Evolutionary conservation across 331 rosid species (phyloP).

Genomic region (Spiraea crenata): DNA sequence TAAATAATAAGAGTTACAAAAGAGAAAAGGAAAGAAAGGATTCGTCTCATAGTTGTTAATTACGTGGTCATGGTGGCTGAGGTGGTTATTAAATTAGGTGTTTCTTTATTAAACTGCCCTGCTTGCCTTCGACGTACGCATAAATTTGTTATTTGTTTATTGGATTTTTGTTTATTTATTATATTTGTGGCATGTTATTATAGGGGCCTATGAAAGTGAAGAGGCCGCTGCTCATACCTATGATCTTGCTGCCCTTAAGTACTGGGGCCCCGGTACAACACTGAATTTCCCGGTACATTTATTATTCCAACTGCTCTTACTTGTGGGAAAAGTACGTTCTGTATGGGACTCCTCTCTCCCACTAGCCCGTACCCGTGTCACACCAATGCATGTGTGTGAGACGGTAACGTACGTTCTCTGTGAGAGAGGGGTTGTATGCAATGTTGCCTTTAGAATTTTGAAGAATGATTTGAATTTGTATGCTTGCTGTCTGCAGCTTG

Average conservation of each 20-base stretch:
- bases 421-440: no score
- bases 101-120: background rate
- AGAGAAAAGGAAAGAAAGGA: slow-evolving; percentile 9
- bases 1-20: background rate
- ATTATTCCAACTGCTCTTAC: background rate
- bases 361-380: no score
- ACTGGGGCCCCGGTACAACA: slow-evolving; percentile 76
- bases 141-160: background rate
- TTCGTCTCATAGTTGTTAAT: slow-evolving; percentile 7
- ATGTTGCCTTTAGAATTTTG: no score
- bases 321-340: no score
- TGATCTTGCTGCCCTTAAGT: slow-evolving; percentile 94
- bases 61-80: slow-evolving; percentile 13
- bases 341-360: background rate
- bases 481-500: slow-evolving; percentile 47
- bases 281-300: slow-evolving; percentile 76
- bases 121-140: background rate
- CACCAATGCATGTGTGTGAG: background rate
- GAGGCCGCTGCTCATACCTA: slow-evolving; percentile 90
- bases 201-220: slow-evolving; percentile 87
- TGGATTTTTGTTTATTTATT: background rate
- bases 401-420: background rate
- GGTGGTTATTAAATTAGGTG: background rate
- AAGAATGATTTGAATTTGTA: background rate
- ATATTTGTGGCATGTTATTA: background rate